Evolutionary conservation across 2,329 filamentous ascomycete genomes (phyloP).

Genomic region (Cladosporium sp.): DNA sequence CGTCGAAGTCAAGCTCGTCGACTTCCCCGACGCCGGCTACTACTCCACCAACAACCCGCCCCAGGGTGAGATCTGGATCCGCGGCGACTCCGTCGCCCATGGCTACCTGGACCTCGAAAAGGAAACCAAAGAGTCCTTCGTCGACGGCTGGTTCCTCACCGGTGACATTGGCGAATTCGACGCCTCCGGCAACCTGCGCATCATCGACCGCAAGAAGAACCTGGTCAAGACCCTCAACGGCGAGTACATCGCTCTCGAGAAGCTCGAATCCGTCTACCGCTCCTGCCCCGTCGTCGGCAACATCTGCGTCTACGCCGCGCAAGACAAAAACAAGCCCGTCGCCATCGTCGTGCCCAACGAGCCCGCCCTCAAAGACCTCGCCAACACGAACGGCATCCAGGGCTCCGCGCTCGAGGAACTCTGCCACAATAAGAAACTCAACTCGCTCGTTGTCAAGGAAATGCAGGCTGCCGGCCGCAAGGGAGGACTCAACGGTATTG

Average conservation of each 20-base stretch:
- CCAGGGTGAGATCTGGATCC: constrained; percentile 89
- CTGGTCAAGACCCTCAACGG: constrained; percentile 91
- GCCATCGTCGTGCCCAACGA: constrained; percentile 69
- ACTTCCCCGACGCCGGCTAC: constrained; percentile 86
- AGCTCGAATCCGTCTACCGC: constrained; percentile 86
- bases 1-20: constrained; percentile 86
- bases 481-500: constrained; percentile 64
- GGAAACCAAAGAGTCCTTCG: constrained; percentile 73
- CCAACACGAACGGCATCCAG: constrained; percentile 54
- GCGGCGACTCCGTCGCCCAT: constrained; percentile 67
- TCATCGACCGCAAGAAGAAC: constrained; percentile 98
- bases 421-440: constrained; percentile 62
- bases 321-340: constrained; percentile 69
- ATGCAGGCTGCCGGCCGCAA: constrained; percentile 60
- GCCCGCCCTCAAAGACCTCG: constrained; percentile 52
- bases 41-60: constrained; percentile 67
- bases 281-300: constrained; percentile 73
- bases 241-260: constrained; percentile 96
- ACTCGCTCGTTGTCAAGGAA: constrained; percentile 62
- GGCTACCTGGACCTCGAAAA: constrained; percentile 82
- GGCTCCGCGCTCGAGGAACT: constrained; percentile 61
- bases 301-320: constrained; percentile 79
- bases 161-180: constrained; percentile 93
- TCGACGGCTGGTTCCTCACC: constrained; percentile 89
- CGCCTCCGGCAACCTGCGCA: constrained; percentile 68